Base-by-base conservation (phyloP, 371 early-diverging fungal species). In the Circinella umbellata region DNA sequence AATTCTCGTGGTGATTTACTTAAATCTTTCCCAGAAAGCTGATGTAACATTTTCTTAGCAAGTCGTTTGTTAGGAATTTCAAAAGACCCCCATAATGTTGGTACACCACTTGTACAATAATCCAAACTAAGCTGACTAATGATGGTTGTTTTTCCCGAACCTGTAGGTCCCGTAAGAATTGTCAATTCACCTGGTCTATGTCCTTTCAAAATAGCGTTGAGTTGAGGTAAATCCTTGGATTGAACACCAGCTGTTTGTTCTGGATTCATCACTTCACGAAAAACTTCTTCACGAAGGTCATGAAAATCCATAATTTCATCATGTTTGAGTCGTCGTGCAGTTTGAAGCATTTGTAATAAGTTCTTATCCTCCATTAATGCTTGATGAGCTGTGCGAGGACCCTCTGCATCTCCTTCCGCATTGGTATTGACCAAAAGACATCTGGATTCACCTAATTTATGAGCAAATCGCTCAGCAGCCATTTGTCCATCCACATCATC, bases 11-110 rank as follows among this genome's bases (percentile, higher is more conserved):
- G 85, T 15, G 42, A 15, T 35, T 72, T 59, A 15, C 86, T 72
- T 11, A 92, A 72, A 67, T 88, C 89, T 60, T 86, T 81, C 34
- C 76, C 86, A 14, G 90, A 90, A 71, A 83, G 86, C 73, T 93
- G 94, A 69, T 80, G 86, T 66, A 93, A 68, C 93, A 93, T 93
- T 55, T 87, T 86, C 61, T 89, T 88, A 3, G 88, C 91, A 20
- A 93, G 71, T 20, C 93, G 83, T 61, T 84, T 83, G 63, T 93
- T 93, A 39, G 86, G 76, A 65, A 93, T 92, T 73, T 93, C 94
- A 81, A 93, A 93, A 34, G 91, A 90, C 4, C 94, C 94, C 93
- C 93, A 93, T 36, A 93, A 73, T 3, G 93, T 93, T 54, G 90
- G 88, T 17, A 93, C 88, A 9, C 91, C 91, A n/a, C 86, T 85